Conservation (phyloP, 805 yeast genomes). For the Naumovozyma castellii region DNA sequence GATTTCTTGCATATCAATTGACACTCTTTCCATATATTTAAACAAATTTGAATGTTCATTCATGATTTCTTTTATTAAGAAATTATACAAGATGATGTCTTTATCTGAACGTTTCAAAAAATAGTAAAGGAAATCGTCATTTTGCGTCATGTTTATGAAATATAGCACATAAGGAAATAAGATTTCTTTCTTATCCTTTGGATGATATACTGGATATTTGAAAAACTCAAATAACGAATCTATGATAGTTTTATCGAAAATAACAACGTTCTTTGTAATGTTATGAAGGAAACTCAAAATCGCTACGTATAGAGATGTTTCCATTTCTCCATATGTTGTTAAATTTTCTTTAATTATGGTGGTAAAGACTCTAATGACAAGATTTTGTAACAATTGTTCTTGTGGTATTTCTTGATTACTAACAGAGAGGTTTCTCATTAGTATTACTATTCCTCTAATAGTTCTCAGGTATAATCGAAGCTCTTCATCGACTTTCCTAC, state of each 20-base stretch:
- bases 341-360: conserved; percentile 1
- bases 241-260: conserved; percentile 15
- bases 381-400: conserved; percentile 13
- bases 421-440: conserved; percentile 40
- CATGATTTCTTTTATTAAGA: conserved; percentile 12
- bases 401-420: conserved; percentile 26
- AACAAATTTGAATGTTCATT: conserved; percentile 10
- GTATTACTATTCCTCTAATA: conserved; percentile 39
- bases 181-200: conserved; percentile 6
- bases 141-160: conserved; percentile 15
- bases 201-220: conserved; percentile 14
- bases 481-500: conserved; percentile 2
- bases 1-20: conserved; percentile 1
- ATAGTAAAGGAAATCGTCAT: conserved; percentile 19
- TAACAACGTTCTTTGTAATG: conserved; percentile 11
- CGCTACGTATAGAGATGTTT: conserved; percentile 12
- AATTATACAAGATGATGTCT: conserved; percentile 11
- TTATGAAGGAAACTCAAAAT: conserved; percentile 20
- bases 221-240: conserved; percentile 13
- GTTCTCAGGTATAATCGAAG: conserved; percentile 26
- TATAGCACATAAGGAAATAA: conserved; percentile 15
- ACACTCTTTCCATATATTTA: conserved; percentile 1
- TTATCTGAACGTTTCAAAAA: conserved; percentile 16
- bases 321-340: conserved; percentile 15
- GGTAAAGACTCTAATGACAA: conserved; percentile 7